Evolutionary conservation across 257 asterid genomes (phyloP).

Genomic region (Buddleja alternifolia): DNA sequence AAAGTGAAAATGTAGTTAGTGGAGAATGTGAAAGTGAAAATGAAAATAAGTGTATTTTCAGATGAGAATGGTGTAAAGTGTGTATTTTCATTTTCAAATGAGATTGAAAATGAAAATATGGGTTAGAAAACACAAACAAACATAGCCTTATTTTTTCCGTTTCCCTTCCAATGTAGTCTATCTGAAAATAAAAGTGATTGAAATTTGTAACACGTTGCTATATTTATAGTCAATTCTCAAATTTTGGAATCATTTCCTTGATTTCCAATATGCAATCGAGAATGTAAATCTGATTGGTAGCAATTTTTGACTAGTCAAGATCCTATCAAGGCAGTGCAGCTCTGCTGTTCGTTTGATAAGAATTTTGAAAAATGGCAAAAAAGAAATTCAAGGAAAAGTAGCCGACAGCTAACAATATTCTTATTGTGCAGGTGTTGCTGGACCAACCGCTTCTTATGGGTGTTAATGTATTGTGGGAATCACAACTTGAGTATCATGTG

Average conservation of each 20-base stretch:
- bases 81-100: too few relatives aligned
- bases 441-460: slow-evolving; percentile 96
- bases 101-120: too few relatives aligned
- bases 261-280: slow-evolving; percentile 15
- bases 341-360: slow-evolving; percentile 7
- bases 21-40: too few relatives aligned
- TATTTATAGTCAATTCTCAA: slow-evolving; percentile 10
- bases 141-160: slow-evolving; percentile 1
- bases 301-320: slow-evolving; percentile 17
- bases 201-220: not conserved
- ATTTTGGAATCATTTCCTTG: slow-evolving; percentile 12
- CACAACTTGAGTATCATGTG: slow-evolving; percentile 87
- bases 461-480: slow-evolving; percentile 92
- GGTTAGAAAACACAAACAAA: too few relatives aligned
- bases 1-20: too few relatives aligned
- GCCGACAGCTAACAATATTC: slow-evolving; percentile 17
- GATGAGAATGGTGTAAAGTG: too few relatives aligned
- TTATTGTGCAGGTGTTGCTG: slow-evolving; percentile 75
- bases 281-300: slow-evolving; percentile 20
- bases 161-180: slow-evolving; percentile 23
- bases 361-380: not conserved
- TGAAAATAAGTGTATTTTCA: too few relatives aligned
- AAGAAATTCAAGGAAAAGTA: slow-evolving; percentile 19
- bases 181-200: not conserved
- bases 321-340: slow-evolving; percentile 23